A percentile compares a stretch with the other conserved stretches of the same genome.
Evolutionary conservation across 208 protist genomes (phyloP).

Genomic region (Naegleria lovaniensis): DNA sequence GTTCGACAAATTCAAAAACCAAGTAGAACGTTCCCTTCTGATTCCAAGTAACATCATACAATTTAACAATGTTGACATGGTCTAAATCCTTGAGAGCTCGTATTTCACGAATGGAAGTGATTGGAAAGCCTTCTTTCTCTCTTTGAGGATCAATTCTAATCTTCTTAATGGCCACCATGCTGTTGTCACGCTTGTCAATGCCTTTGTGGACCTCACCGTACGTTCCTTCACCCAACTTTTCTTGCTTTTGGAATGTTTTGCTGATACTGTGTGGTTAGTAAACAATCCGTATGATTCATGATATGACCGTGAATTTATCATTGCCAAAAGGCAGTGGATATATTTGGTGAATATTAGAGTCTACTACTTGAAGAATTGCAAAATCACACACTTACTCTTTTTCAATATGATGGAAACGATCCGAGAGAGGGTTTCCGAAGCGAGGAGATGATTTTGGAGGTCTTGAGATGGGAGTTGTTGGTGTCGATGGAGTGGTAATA

Average conservation of each 20-base stretch:
- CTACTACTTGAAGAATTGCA: no score
- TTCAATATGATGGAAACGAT: neutral
- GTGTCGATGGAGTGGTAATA: neutral
- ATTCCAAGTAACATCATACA: constrained; percentile 48
- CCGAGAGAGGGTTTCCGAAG: neutral
- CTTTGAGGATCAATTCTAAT: constrained; percentile 38
- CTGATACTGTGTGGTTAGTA: no score
- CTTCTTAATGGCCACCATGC: constrained; percentile 36
- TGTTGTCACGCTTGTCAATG: neutral
- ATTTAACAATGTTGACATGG: constrained; percentile 52
- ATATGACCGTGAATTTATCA: no score
- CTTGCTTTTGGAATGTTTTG: neutral
- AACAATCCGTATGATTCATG: no score
- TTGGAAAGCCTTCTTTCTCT: constrained; percentile 43
- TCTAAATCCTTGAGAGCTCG: constrained; percentile 33
- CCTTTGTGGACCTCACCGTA: constrained; percentile 4
- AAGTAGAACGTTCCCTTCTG: constrained; percentile 45
- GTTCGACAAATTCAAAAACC: constrained; percentile 44
- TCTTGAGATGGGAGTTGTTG: neutral
- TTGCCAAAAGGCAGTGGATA: no score
- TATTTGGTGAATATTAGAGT: no score
- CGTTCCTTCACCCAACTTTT: neutral
- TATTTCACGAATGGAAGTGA: constrained; percentile 42
- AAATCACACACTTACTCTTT: neutral
- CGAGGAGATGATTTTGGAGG: neutral